phyloP scores from a whole-genome alignment of 1,139 yeast genomes.

The Kodamaea anthophila region DNA sequence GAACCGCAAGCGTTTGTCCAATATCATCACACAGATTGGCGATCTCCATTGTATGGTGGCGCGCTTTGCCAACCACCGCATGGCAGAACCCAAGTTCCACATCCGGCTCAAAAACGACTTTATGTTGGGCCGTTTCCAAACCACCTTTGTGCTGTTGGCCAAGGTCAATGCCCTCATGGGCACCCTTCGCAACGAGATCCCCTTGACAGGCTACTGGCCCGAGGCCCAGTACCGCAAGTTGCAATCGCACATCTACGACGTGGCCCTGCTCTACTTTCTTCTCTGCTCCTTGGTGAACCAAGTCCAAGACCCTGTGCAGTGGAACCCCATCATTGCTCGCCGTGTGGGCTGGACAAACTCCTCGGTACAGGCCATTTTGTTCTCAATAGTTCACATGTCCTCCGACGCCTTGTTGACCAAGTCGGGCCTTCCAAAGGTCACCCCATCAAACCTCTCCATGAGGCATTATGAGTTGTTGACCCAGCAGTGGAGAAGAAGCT shows the following conservation, averaged over 20 bases:
- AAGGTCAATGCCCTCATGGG: conserved; percentile 19
- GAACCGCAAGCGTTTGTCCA: conserved; percentile 21
- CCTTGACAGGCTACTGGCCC: conserved; percentile 34
- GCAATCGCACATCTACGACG: conserved; percentile 21
- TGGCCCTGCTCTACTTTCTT: conserved; percentile 24
- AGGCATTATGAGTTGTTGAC: conserved; percentile 26
- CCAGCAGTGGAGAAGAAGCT: conserved; percentile 25
- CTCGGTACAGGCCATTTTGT: conserved; percentile 26
- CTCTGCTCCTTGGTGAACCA: conserved; percentile 22
- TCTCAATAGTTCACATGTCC: conserved; percentile 29
- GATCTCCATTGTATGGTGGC: conserved; percentile 27
- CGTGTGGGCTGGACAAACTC: conserved; percentile 30
- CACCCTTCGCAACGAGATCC: conserved; percentile 27
- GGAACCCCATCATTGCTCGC: conserved; percentile 23
- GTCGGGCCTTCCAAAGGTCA: conserved; percentile 28
- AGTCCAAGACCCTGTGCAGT: conserved; percentile 21
- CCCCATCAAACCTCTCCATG: conserved; percentile 28
- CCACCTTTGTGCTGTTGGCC: conserved; percentile 19
- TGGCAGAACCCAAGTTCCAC: conserved; percentile 17
- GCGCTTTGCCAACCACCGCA: conserved; percentile 22
- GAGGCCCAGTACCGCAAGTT: conserved; percentile 21
- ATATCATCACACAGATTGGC: conserved; percentile 22
- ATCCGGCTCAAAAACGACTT: conserved; percentile 18
- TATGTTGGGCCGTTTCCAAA: conserved; percentile 19
- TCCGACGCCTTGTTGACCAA: conserved; percentile 24